Evolutionary conservation across 495 filamentous ascomycete species (phyloP), one percentile per base, ranked within the genome.

Genomic region (Xylaria curta): DNA sequence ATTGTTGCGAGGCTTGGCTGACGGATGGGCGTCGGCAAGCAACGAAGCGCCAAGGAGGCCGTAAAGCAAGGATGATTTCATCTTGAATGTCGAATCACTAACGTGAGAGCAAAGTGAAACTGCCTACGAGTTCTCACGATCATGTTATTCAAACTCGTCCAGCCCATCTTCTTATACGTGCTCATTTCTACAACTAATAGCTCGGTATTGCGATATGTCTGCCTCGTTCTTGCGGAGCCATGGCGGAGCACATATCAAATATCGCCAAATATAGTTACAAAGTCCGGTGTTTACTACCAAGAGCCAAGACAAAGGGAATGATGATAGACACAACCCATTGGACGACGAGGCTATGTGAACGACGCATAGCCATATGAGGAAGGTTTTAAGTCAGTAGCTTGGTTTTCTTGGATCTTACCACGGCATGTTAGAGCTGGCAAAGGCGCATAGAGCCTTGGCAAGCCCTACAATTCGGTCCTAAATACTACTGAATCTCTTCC

Each of bases 1-100:
- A n/a, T 51, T 26, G 31, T 21, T 13, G 21, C 51, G 53, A 21
- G 26, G 12, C 46, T 66, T 63, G 19, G 24, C 9, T 15, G 60
- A 62, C 17, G 69, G 69, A 26, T 68, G 68, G n/a, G 58, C 69
- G 26, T 46, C 54, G 17, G 62, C 60, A 7, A 70, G 69, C 26
- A 73, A 60, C 21, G 74, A 70, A 13, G 68, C 46, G 71, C 74
- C 74, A 17, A 72, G 47, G 26, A 76, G 71, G 46, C 74, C 68
- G 38, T 73, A 72, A 42, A 76, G 46, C n/a, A 76, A 21, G n/a
- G 63, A 33, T 12, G 70, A 76, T 66, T 62, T 66, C 74, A 76
- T 76, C 38, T 60, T 71, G 62, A 42, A 44, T 40, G 66, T 31
- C 42, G 13, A 1, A 47, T 59, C 13, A 33, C 8, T n/a, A 19